Evolutionary conservation across 306 rosid genomes (phyloP).

Genomic region (Citrullus colocynthis): DNA sequence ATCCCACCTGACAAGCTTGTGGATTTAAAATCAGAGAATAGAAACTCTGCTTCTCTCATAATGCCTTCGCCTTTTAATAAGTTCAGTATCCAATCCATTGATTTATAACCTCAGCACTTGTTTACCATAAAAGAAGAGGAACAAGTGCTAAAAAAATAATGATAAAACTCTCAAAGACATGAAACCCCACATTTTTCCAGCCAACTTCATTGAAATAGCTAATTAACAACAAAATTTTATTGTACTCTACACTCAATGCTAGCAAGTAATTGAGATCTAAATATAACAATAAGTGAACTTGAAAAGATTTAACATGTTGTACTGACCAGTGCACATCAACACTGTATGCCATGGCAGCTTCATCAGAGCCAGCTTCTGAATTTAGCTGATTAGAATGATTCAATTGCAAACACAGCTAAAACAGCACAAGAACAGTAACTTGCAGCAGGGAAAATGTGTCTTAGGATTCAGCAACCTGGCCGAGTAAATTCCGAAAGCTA

Average conservation of each 20-base stretch:
- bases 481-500: not conserved
- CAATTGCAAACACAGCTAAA: not conserved
- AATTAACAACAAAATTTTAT: not conserved
- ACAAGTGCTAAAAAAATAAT: not conserved
- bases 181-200: not conserved
- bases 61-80: too few relatives aligned
- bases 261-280: not conserved
- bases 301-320: not conserved
- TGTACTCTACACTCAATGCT: not conserved
- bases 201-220: not conserved
- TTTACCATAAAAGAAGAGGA: not conserved
- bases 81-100: not conserved
- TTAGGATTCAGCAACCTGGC: not conserved
- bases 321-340: not conserved
- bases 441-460: not conserved
- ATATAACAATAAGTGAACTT: not conserved
- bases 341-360: not conserved
- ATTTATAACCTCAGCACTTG: not conserved
- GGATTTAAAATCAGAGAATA: too few relatives aligned
- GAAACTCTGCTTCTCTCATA: too few relatives aligned
- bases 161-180: not conserved
- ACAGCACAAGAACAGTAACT: not conserved
- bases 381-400: not conserved
- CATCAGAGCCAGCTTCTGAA: not conserved
- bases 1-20: too few relatives aligned